These are phyloP conservation scores for Lecanosticta acicola DNA, from an alignment of 2,329 filamentous ascomycete species.

Conservation along the genomic window DNA sequence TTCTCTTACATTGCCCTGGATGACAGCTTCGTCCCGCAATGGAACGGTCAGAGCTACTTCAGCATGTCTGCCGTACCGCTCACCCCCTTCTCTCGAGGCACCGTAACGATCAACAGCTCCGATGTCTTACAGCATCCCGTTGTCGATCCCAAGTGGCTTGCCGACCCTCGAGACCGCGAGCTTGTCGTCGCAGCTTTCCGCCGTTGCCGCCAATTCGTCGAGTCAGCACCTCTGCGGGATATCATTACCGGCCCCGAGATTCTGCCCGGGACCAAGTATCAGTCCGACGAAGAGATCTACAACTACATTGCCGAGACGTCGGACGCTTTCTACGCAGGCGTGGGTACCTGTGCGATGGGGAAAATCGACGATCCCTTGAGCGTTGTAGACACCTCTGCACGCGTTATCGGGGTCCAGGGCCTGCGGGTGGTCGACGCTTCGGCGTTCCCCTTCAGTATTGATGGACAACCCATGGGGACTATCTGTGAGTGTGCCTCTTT, in stretches of 20 bases:
- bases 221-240: neutral
- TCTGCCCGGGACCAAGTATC: constrained; percentile 6
- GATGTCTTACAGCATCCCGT: constrained; percentile 16
- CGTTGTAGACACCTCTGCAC: no score
- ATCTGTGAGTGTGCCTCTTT: constrained; percentile 6
- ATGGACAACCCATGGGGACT: constrained; percentile 4
- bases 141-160: constrained; percentile 34
- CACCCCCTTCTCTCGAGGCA: constrained; percentile 1
- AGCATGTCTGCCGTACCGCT: constrained; percentile 29
- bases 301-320: constrained; percentile 4
- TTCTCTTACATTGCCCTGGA: constrained; percentile 21
- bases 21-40: constrained; percentile 13
- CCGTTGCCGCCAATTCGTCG: constrained; percentile 26
- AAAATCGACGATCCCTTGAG: constrained; percentile 1
- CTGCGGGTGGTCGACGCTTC: no score
- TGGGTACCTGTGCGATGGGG: constrained; percentile 14
- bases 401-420: no score
- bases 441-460: no score
- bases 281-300: constrained; percentile 9
- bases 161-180: constrained; percentile 25
- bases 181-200: constrained; percentile 30
- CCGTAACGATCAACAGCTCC: neutral
- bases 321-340: constrained; percentile 2
- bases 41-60: constrained; percentile 28
- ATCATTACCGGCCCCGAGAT: constrained; percentile 1